Conservation (phyloP, 306 rosid genomes). For the Fagus sylvatica region DNA sequence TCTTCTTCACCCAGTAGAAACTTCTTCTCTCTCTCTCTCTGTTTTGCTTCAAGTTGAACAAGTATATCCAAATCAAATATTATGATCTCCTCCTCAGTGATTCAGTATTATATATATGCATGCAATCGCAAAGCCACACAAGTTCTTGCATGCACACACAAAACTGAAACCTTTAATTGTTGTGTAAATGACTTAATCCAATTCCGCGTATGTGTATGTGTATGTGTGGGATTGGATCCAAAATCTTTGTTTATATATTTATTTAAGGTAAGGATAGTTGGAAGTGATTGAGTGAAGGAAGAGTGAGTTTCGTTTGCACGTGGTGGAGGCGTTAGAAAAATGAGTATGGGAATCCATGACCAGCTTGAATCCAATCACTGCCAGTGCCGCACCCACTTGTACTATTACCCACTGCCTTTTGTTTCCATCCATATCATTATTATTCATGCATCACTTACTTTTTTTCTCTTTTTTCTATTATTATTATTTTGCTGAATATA, state of each 20-base stretch:
- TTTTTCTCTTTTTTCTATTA: neutral
- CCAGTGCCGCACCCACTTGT: neutral
- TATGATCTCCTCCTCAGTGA: neutral
- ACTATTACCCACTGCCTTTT: neutral
- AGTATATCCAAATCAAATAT: neutral
- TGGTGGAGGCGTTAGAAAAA: slow-evolving; percentile 34
- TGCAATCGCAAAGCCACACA: neutral
- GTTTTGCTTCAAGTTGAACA: slow-evolving; percentile 1
- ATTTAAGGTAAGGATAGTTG: neutral
- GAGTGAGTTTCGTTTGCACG: slow-evolving; percentile 32
- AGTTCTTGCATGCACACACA: neutral
- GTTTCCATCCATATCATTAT: neutral
- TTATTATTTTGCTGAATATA: neutral
- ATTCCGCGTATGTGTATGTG: neutral
- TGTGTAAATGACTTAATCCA: neutral
- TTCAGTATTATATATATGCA: neutral
- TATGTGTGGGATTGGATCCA: neutral
- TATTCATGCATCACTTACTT: neutral
- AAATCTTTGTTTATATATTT: neutral
- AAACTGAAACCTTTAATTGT: neutral
- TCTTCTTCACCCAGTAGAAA: slow-evolving; percentile 1
- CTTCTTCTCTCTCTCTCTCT: neutral
- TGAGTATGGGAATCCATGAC: slow-evolving; percentile 32
- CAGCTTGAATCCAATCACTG: slow-evolving; percentile 29
- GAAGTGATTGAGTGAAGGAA: neutral